phyloP scores from a whole-genome alignment of 306 rosid species.

The Quercus rubra region DNA sequence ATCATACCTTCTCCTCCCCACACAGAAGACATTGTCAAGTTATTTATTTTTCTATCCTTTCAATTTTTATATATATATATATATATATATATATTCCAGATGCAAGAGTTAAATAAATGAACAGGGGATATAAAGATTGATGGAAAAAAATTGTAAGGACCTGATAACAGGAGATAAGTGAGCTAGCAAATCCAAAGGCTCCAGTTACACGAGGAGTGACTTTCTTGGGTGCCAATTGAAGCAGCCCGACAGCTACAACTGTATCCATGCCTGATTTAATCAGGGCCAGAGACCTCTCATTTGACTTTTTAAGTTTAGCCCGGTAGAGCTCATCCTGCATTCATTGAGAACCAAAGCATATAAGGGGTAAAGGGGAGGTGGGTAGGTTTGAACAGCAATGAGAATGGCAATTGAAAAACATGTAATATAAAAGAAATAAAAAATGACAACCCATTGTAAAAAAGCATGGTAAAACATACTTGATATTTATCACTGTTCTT shows the following conservation, averaged over 20 bases:
- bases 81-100: background rate
- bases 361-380: background rate
- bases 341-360: background rate
- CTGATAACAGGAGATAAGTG: conserved; percentile 97
- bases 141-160: conserved; percentile 31
- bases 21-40: background rate
- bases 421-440: background rate
- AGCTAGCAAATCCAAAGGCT: conserved; percentile 76
- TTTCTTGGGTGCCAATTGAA: conserved; percentile 88
- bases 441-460: background rate
- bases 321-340: conserved; percentile 75
- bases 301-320: conserved; percentile 63
- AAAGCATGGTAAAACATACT: conserved; percentile 40
- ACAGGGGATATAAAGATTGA: background rate
- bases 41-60: background rate
- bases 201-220: conserved; percentile 91
- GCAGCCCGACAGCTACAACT: conserved; percentile 88
- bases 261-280: conserved; percentile 73
- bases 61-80: background rate
- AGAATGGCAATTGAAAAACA: background rate
- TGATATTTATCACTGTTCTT: conserved; percentile 59
- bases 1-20: background rate
- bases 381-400: background rate
- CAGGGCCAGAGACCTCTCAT: conserved; percentile 85
- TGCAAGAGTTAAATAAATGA: conserved; percentile 15